These are phyloP conservation scores for Coemansia sp. DNA, from an alignment of 192 early-diverging fungal species.

Conservation along the genomic window DNA sequence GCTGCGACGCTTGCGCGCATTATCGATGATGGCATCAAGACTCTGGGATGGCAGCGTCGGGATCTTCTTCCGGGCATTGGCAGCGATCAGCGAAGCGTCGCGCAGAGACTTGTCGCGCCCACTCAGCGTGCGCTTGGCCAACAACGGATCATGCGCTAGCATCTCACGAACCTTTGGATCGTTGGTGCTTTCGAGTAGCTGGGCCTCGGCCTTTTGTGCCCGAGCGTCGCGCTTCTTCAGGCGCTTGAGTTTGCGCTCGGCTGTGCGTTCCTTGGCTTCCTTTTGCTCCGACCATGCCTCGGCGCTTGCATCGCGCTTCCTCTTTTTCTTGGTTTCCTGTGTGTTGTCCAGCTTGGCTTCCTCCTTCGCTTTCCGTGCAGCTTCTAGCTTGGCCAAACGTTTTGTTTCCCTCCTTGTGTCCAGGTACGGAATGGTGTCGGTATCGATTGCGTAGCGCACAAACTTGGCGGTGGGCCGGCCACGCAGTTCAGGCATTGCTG, in stretches of 20 bases:
- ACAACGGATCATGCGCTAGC: slow-evolving; percentile 45
- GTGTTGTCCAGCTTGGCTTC: slow-evolving; percentile 1
- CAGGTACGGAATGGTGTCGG: slow-evolving; percentile 44
- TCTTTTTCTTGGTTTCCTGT: background rate
- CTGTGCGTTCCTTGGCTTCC: slow-evolving; percentile 28
- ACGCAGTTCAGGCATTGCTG: slow-evolving; percentile 91
- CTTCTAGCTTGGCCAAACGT: slow-evolving; percentile 46
- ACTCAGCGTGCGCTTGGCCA: slow-evolving; percentile 51
- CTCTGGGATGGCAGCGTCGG: slow-evolving; percentile 6
- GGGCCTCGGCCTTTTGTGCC: slow-evolving; percentile 19
- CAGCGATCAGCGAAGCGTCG: slow-evolving; percentile 22
- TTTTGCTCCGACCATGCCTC: slow-evolving; percentile 43
- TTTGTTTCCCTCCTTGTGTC: slow-evolving; percentile 53
- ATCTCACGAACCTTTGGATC: slow-evolving; percentile 40
- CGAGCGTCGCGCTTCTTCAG: slow-evolving; percentile 29
- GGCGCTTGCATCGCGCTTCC: slow-evolving; percentile 25
- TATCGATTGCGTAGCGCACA: slow-evolving; percentile 37
- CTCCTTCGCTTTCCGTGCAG: slow-evolving; percentile 36
- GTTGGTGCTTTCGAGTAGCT: slow-evolving; percentile 29
- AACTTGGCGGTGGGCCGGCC: slow-evolving; percentile 36
- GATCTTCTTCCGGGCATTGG: background rate
- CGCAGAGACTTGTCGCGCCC: slow-evolving; percentile 48
- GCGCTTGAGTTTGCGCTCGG: slow-evolving; percentile 47
- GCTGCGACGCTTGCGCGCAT: slow-evolving; percentile 22
- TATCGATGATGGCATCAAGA: slow-evolving; percentile 33